phyloP scores from a whole-genome alignment of 352 stramenopile genomes.

The Pythium biforme region DNA sequence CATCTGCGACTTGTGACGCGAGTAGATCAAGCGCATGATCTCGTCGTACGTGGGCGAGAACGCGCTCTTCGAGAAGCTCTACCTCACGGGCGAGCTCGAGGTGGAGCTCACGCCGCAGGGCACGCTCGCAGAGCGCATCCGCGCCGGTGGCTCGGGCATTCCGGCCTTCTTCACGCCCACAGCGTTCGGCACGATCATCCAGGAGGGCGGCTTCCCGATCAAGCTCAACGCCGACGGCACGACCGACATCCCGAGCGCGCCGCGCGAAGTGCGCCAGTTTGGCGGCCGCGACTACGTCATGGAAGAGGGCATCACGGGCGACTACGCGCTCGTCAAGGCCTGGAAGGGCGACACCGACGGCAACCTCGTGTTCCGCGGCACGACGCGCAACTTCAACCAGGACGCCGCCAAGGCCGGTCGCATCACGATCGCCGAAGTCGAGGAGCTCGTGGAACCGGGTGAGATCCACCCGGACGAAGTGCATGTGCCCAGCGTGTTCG shows the following conservation, averaged over 20 bases:
- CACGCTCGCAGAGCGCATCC: constrained; percentile 92
- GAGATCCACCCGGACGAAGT: constrained; percentile 94
- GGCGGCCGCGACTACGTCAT: constrained; percentile 94
- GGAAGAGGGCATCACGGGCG: constrained; percentile 93
- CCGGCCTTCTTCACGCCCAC: constrained; percentile 97
- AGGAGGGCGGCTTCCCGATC: constrained; percentile 82
- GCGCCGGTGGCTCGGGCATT: constrained; percentile 92
- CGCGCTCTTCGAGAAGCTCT: constrained; percentile 92
- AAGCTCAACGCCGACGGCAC: constrained; percentile 71
- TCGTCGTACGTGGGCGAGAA: constrained; percentile 97
- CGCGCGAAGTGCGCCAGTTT: constrained; percentile 73
- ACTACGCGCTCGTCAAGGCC: constrained; percentile 95
- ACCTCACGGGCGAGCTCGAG: constrained; percentile 91
- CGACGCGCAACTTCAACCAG: constrained; percentile 96
- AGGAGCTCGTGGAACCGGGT: constrained; percentile 93
- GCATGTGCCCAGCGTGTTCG: constrained; percentile 95
- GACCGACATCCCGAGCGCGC: constrained; percentile 61
- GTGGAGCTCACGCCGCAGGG: constrained; percentile 97
- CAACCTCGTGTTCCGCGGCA: constrained; percentile 96
- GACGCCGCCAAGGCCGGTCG: constrained; percentile 93
- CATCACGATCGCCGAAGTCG: constrained; percentile 94
- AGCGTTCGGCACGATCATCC: constrained; percentile 91
- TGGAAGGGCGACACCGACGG: constrained; percentile 95
- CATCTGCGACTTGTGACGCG: constrained; percentile 10
- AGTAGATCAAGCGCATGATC: constrained; percentile 95